phyloP scores from a whole-genome alignment of 345 rosid genomes.

The Balakata baccata region DNA sequence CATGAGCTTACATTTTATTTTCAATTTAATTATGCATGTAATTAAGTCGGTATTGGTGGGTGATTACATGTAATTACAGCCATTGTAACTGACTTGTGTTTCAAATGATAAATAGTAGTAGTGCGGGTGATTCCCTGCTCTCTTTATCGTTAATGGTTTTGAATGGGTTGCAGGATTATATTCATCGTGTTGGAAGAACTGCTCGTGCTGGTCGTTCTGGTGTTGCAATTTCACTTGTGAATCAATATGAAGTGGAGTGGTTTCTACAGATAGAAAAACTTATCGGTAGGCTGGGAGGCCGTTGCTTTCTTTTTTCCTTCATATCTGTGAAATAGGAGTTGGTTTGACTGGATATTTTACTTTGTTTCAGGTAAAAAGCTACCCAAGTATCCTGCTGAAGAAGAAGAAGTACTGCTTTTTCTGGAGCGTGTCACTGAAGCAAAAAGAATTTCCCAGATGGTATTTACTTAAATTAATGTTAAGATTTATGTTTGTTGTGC shows the following conservation, averaged over 20 bases:
- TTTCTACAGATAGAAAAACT: slow-evolving; percentile 83
- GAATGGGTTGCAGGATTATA: slow-evolving; percentile 59
- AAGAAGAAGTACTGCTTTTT: slow-evolving; percentile 72
- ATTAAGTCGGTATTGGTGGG: too few relatives aligned
- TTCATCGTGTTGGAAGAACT: slow-evolving; percentile 84
- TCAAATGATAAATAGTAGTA: background rate
- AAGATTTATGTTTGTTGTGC: background rate
- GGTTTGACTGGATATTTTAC: slow-evolving; percentile 2
- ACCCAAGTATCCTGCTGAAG: slow-evolving; percentile 63
- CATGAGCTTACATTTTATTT: too few relatives aligned
- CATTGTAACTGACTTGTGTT: too few relatives aligned
- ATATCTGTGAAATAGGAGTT: background rate
- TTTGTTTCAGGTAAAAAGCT: slow-evolving; percentile 63
- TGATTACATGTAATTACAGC: too few relatives aligned
- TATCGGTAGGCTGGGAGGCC: slow-evolving; percentile 47
- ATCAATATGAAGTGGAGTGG: slow-evolving; percentile 93
- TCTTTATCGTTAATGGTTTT: background rate
- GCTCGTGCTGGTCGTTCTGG: slow-evolving; percentile 99
- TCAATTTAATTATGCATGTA: too few relatives aligned
- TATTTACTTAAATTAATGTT: slow-evolving; percentile 23
- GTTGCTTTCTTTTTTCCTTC: background rate
- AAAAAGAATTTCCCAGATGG: slow-evolving; percentile 57
- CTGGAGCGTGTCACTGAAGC: slow-evolving; percentile 65
- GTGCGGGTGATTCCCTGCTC: background rate
- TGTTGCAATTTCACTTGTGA: slow-evolving; percentile 81